phyloP scores from a whole-genome alignment of 495 filamentous ascomycete genomes.

The Lophiotrema nucula region DNA sequence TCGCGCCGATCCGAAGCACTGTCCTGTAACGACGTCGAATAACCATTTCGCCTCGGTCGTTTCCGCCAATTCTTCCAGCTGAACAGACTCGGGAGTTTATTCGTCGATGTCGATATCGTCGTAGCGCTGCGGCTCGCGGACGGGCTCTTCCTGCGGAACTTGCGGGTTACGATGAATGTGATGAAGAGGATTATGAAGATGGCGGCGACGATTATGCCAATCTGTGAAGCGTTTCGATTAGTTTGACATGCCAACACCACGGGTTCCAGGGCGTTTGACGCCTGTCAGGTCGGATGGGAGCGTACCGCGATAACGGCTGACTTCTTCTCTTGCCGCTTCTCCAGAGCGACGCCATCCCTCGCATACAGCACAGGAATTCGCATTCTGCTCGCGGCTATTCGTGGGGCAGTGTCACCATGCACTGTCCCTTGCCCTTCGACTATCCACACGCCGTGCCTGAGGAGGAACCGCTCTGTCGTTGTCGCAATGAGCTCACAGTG shows the following conservation, averaged over 20 bases:
- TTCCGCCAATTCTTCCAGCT: constrained; percentile 22
- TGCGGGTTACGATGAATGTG: constrained; percentile 49
- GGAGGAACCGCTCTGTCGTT: not conserved
- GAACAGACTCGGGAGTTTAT: constrained; percentile 23
- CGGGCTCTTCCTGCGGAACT: constrained; percentile 51
- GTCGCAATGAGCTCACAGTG: not conserved
- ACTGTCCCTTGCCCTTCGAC: no score
- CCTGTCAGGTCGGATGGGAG: not conserved
- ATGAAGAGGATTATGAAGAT: constrained; percentile 46
- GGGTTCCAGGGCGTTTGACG: not conserved
- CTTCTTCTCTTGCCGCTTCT: constrained; percentile 4
- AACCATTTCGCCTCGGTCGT: constrained; percentile 13
- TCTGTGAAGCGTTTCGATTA: no score
- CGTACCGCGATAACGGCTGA: constrained; percentile 3
- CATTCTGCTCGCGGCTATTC: not conserved
- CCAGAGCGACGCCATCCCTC: not conserved
- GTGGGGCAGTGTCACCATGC: constrained; percentile 5
- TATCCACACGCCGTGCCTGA: not conserved
- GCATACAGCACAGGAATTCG: constrained; percentile 6
- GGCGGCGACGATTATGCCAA: constrained; percentile 43
- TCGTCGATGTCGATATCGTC: constrained; percentile 34
- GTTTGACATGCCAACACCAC: not conserved
- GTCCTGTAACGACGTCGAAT: constrained; percentile 26
- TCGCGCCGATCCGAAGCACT: constrained; percentile 16
- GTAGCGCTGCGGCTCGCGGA: not conserved